A percentile compares a stretch with the other conserved stretches of the same genome.
Evolutionary conservation across 305 asterid genomes (phyloP).

Genomic region (Rubia balearica): DNA sequence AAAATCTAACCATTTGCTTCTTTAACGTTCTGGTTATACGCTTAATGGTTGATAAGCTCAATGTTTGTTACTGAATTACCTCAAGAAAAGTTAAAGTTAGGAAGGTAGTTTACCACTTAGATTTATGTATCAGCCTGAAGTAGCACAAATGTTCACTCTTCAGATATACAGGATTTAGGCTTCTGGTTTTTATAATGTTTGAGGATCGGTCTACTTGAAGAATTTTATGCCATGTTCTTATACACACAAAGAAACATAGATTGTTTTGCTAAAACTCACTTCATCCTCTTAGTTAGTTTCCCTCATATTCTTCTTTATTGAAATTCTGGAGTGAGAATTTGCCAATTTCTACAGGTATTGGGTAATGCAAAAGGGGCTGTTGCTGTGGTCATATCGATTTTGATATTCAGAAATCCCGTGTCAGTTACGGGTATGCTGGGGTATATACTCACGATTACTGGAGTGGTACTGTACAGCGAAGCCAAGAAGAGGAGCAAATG

Average conservation of each 20-base stretch:
- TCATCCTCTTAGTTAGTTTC: neutral
- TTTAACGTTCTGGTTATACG: neutral
- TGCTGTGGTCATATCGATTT: constrained; percentile 59
- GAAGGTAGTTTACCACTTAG: neutral
- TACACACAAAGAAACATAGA: neutral
- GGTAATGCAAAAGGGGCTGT: constrained; percentile 80
- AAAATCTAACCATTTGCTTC: neutral
- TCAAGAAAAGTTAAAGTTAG: neutral
- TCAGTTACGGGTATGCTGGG: constrained; percentile 66
- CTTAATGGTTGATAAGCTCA: neutral
- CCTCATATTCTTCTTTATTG: neutral
- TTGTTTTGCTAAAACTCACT: neutral
- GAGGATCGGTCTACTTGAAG: neutral
- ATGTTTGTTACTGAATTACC: neutral
- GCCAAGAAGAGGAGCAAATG: constrained; percentile 60
- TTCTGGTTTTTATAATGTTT: neutral
- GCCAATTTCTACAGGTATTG: constrained; percentile 42
- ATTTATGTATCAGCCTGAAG: neutral
- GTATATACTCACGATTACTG: constrained; percentile 46
- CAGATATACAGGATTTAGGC: neutral
- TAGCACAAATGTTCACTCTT: neutral
- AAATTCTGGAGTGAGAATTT: neutral
- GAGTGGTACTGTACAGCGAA: constrained; percentile 59
- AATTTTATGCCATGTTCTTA: neutral
- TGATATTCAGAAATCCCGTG: constrained; percentile 62